Evolutionary conservation across 371 early-diverging fungal genomes (phyloP).

Genomic region (Mucor sp.): DNA sequence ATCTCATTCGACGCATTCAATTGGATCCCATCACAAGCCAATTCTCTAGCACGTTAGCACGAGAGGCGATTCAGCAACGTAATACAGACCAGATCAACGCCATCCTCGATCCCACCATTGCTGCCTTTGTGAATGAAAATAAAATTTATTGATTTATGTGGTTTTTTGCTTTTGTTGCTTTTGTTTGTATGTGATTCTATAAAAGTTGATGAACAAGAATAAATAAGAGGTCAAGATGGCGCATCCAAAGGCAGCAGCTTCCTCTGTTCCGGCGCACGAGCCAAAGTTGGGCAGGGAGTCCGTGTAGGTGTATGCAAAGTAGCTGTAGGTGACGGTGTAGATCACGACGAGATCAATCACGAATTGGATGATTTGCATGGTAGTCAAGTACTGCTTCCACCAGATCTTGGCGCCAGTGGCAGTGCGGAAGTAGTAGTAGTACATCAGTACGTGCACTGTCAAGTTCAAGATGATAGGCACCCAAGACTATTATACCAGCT

Average conservation of each 20-base stretch:
- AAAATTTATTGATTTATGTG: conserved; percentile 8
- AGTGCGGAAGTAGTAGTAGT: conserved; percentile 88
- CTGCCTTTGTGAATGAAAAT: conserved; percentile 6
- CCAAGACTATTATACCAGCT: conserved; percentile 55
- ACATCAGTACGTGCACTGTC: conserved; percentile 89
- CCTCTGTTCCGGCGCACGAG: conserved; percentile 74
- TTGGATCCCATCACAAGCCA: conserved; percentile 11
- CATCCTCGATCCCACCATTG: neutral
- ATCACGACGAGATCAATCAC: conserved; percentile 76
- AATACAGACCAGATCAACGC: neutral
- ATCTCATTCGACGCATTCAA: conserved; percentile 23
- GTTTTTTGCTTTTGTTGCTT: conserved; percentile 19
- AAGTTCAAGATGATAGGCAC: conserved; percentile 79
- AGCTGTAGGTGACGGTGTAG: conserved; percentile 75
- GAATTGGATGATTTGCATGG: conserved; percentile 87
- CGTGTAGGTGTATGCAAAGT: conserved; percentile 63
- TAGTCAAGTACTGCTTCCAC: conserved; percentile 91
- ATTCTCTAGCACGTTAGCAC: conserved; percentile 37
- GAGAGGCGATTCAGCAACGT: conserved; percentile 1
- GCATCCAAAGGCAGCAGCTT: conserved; percentile 79
- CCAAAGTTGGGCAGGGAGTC: conserved; percentile 68
- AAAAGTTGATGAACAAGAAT: conserved; percentile 84
- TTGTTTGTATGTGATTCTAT: conserved; percentile 71
- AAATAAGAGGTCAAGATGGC: conserved; percentile 78
- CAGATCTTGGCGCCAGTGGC: conserved; percentile 78